A percentile compares a stretch with the other conserved stretches of the same genome.
These are phyloP conservation scores for Candida incommunis DNA, from an alignment of 805 yeast species.

Conservation along the genomic window DNA sequence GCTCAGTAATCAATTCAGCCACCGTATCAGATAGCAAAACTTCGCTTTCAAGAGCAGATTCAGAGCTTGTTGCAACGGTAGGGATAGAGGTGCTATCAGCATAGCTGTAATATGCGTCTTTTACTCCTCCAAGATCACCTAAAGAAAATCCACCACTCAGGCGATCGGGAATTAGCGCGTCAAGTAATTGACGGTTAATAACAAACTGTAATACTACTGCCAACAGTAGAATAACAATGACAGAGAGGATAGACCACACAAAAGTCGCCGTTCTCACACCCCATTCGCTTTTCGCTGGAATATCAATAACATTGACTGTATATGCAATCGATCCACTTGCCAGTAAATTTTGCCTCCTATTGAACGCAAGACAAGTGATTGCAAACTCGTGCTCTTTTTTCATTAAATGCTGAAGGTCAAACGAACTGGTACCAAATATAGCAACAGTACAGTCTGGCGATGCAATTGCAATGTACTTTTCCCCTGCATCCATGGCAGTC, in stretches of 20 bases:
- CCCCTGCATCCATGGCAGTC: conserved; percentile 34
- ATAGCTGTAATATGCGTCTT: not conserved
- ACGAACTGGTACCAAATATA: conserved; percentile 36
- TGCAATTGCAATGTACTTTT: conserved; percentile 39
- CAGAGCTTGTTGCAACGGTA: too few relatives aligned
- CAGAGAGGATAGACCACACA: conserved; percentile 10
- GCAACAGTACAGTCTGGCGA: conserved; percentile 56
- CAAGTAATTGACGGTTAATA: conserved; percentile 18
- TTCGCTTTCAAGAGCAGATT: too few relatives aligned
- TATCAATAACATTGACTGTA: conserved; percentile 44
- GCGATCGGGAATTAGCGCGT: conserved; percentile 15
- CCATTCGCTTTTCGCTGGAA: conserved; percentile 29
- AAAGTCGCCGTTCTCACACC: conserved; percentile 4
- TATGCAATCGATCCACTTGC: conserved; percentile 72
- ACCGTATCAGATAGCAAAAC: too few relatives aligned
- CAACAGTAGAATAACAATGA: conserved; percentile 14
- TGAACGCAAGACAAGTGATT: conserved; percentile 56
- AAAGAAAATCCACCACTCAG: not conserved
- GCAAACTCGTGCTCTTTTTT: conserved; percentile 64
- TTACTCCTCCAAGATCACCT: not conserved
- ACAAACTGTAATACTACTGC: conserved; percentile 13
- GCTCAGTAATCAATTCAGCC: too few relatives aligned
- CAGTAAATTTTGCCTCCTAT: conserved; percentile 49
- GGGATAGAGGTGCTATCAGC: not conserved
- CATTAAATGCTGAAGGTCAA: conserved; percentile 36